Conservation (phyloP, 192 early-diverging fungal species). For the Coemansia sp. region DNA sequence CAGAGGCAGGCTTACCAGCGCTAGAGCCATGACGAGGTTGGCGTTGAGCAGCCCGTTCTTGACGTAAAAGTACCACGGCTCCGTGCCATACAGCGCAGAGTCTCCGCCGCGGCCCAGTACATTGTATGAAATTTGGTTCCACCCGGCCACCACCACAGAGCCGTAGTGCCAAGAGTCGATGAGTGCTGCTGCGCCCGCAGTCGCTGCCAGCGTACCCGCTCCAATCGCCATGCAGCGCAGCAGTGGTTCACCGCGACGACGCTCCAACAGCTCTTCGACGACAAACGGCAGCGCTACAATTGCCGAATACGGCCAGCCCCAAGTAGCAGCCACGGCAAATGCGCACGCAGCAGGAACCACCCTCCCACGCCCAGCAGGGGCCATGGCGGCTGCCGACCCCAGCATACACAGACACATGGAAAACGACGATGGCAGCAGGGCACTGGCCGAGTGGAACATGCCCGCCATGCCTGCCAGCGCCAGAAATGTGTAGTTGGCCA, state of each 20-base stretch:
- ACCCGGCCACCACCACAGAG: conserved; percentile 64
- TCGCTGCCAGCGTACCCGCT: conserved; percentile 15
- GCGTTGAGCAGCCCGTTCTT: conserved; percentile 89
- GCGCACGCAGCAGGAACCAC: conserved; percentile 59
- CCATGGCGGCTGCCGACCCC: conserved; percentile 68
- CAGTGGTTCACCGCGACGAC: not conserved
- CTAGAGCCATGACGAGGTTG: conserved; percentile 75
- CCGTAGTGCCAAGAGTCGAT: conserved; percentile 82
- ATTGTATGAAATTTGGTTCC: conserved; percentile 92
- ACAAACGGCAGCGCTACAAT: conserved; percentile 71
- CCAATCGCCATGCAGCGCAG: conserved; percentile 31
- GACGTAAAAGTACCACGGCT: conserved; percentile 92
- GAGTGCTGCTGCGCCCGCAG: conserved; percentile 53
- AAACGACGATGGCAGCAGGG: conserved; percentile 87
- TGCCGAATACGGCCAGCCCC: conserved; percentile 90
- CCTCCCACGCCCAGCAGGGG: conserved; percentile 51
- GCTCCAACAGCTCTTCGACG: conserved; percentile 64
- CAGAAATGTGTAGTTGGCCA: conserved; percentile 66
- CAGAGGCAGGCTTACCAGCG: conserved; percentile 60
- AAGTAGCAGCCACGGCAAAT: conserved; percentile 61
- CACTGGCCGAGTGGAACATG: conserved; percentile 79
- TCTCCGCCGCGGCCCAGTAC: conserved; percentile 66
- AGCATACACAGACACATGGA: conserved; percentile 83
- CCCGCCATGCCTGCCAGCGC: conserved; percentile 72
- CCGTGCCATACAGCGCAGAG: conserved; percentile 83